phyloP scores from a whole-genome alignment of 768 basidiomycete species.

The Tricholoma sp. region DNA sequence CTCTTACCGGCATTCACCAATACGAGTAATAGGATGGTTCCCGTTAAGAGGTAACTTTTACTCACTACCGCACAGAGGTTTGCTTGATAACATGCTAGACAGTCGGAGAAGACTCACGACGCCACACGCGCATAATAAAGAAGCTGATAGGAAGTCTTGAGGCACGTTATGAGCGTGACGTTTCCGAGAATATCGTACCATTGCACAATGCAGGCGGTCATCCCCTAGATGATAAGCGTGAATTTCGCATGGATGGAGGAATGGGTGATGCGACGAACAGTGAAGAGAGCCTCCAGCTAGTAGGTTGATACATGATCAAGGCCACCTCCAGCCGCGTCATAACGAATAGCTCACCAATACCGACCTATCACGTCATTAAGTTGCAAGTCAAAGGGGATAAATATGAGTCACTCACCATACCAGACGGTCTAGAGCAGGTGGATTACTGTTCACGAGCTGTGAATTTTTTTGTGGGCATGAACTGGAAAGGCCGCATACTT shows the following conservation, averaged over 20 bases:
- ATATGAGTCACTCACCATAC: slow-evolving; percentile 2
- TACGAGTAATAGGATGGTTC: slow-evolving; percentile 27
- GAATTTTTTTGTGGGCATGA: background rate
- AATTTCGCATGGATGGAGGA: background rate
- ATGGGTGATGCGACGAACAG: slow-evolving; percentile 24
- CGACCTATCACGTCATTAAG: slow-evolving; percentile 23
- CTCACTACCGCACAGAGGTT: slow-evolving; percentile 27
- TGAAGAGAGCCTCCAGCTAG: slow-evolving; percentile 43
- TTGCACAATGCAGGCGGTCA: background rate
- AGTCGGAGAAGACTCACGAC: background rate
- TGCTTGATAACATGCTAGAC: background rate
- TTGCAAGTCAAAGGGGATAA: background rate
- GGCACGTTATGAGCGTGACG: background rate
- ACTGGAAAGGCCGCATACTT: slow-evolving; percentile 6
- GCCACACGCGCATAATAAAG: background rate
- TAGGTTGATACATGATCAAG: background rate
- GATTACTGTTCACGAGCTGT: background rate
- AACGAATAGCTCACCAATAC: slow-evolving; percentile 27
- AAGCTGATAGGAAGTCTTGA: background rate
- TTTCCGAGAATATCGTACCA: background rate
- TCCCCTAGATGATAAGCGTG: background rate
- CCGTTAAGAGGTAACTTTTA: slow-evolving; percentile 28
- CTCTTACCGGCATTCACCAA: slow-evolving; percentile 27
- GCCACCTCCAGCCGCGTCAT: background rate
- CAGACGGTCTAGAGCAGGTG: slow-evolving; percentile 1